Conservation (phyloP, 1,284 basidiomycete genomes). For the Sporisorium sorghi region DNA sequence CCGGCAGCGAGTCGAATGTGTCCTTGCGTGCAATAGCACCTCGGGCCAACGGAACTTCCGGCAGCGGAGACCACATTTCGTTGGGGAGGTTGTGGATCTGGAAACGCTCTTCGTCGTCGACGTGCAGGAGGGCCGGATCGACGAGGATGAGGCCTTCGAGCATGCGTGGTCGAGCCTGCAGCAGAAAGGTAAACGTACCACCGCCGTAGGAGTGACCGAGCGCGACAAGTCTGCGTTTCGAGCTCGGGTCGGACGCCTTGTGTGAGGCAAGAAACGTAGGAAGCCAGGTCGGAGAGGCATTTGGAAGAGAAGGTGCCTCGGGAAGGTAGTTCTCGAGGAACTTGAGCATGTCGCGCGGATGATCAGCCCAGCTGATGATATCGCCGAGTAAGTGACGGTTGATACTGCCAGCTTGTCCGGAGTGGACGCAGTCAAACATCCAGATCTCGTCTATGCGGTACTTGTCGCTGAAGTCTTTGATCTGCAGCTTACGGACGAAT, state of each 20-base stretch:
- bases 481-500: slow-evolving; percentile 68
- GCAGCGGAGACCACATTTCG: slow-evolving; percentile 9
- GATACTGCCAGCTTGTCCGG: slow-evolving; percentile 79
- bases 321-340: slow-evolving; percentile 77
- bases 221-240: slow-evolving; percentile 72
- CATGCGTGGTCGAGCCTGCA: slow-evolving; percentile 76
- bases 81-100: slow-evolving; percentile 25
- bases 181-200: slow-evolving; percentile 72
- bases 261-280: slow-evolving; percentile 43
- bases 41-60: slow-evolving; percentile 57
- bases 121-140: slow-evolving; percentile 79
- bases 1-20: slow-evolving; percentile 73
- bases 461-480: slow-evolving; percentile 17
- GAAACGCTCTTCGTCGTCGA: slow-evolving; percentile 42
- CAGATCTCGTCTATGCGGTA: slow-evolving; percentile 79
- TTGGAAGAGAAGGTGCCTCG: slow-evolving; percentile 9
- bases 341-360: slow-evolving; percentile 79
- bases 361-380: slow-evolving; percentile 78
- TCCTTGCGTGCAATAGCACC: slow-evolving; percentile 77
- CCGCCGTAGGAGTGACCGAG: slow-evolving; percentile 80
- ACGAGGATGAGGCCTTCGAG: slow-evolving; percentile 81
- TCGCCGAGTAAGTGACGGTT: slow-evolving; percentile 75
- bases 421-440: slow-evolving; percentile 81
- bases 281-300: slow-evolving; percentile 34
- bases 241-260: slow-evolving; percentile 22